Conservation (phyloP, 202 grass and related monocot genomes). For the Zizania palustris region DNA sequence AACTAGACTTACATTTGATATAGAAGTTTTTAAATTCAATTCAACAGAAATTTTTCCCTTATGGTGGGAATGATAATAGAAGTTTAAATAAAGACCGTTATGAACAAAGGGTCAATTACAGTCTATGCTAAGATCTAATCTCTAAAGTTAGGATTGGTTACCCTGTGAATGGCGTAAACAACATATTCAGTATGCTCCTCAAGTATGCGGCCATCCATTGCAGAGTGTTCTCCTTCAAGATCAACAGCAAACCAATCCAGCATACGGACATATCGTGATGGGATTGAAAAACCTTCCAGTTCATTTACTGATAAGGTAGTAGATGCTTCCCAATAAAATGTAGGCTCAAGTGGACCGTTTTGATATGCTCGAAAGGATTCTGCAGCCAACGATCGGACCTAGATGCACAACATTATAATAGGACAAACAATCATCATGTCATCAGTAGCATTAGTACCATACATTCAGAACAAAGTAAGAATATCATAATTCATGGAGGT, state of each 20-base stretch:
- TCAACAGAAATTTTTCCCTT: conserved; percentile 25
- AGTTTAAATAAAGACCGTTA: not conserved
- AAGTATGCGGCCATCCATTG: conserved; percentile 95
- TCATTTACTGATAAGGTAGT: conserved; percentile 37
- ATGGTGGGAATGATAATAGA: conserved; percentile 15
- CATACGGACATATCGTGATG: conserved; percentile 60
- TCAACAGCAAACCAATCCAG: conserved; percentile 97
- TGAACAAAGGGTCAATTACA: conserved; percentile 4
- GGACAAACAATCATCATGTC: conserved; percentile 12
- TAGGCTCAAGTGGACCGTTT: conserved; percentile 75
- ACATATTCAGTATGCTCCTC: conserved; percentile 96
- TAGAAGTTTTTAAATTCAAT: not conserved
- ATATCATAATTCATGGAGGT: not conserved
- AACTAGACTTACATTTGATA: not conserved
- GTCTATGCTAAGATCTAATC: conserved; percentile 22
- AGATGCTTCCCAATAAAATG: conserved; percentile 81
- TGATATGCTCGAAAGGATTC: conserved; percentile 92
- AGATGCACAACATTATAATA: conserved; percentile 37
- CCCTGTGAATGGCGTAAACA: conserved; percentile 90
- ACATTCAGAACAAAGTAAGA: conserved; percentile 35
- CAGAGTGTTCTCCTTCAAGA: conserved; percentile 95
- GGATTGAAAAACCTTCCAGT: conserved; percentile 58
- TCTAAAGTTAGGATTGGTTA: conserved; percentile 49
- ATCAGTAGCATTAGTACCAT: conserved; percentile 23
- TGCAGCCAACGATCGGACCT: conserved; percentile 91